A percentile compares a stretch with the other conserved stretches of the same genome.
Evolutionary conservation across 2,329 filamentous ascomycete species (phyloP).

Genomic region (Colletotrichum sp.): DNA sequence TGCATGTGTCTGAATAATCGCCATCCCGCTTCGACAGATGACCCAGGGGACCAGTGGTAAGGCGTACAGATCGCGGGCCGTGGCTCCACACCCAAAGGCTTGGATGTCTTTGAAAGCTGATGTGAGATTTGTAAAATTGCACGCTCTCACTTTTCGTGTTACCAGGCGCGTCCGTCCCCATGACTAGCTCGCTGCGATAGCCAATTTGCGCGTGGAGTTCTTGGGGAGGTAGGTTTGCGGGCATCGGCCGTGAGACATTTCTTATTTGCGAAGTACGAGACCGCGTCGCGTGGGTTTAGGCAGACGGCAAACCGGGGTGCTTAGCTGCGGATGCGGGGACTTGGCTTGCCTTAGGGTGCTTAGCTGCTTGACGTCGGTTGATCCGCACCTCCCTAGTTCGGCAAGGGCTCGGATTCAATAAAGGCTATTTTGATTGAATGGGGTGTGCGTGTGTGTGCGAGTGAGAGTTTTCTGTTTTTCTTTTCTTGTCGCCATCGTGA

Average conservation of each 20-base stretch:
- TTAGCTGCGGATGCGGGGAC: not conserved
- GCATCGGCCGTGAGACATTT: not conserved
- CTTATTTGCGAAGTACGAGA: not conserved
- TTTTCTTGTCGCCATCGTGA: not conserved
- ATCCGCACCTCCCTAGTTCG: not conserved
- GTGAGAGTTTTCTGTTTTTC: not conserved
- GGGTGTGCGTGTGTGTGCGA: not conserved
- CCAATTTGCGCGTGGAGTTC: not conserved
- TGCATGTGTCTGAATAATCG: slow-evolving; percentile 17
- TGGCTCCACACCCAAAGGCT: not conserved
- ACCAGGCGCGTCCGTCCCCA: not conserved
- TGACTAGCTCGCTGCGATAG: not conserved
- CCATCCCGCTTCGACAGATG: not conserved
- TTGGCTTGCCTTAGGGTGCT: not conserved
- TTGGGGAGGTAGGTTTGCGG: not conserved
- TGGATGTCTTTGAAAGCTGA: not conserved
- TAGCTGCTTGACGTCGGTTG: not conserved
- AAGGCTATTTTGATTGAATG: not conserved
- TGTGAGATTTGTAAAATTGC: not conserved
- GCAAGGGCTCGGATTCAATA: not conserved
- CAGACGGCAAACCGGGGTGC: not conserved
- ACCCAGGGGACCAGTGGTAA: not conserved
- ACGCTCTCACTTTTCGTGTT: not conserved
- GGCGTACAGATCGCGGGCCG: not conserved
- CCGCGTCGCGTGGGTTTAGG: not conserved